These are phyloP conservation scores for Mortierella sp. DNA, from an alignment of 371 early-diverging fungal genomes.

Conservation along the genomic window DNA sequence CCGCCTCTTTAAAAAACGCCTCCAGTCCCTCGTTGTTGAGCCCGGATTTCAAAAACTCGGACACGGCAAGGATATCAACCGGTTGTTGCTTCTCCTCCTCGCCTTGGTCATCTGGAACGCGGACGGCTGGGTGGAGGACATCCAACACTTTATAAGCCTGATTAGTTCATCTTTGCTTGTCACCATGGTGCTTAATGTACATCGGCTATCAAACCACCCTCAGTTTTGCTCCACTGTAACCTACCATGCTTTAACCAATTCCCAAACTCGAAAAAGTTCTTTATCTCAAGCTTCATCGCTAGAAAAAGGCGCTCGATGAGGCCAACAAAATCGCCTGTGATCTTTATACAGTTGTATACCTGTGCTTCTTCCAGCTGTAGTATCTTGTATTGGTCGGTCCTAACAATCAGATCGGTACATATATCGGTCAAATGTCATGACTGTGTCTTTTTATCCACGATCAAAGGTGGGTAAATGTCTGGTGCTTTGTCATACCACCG, in stretches of 20 bases:
- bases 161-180: background rate
- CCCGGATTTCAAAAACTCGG: conserved; percentile 26
- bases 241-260: conserved; percentile 49
- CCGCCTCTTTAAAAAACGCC: conserved; percentile 17
- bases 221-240: no score
- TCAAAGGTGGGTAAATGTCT: no score
- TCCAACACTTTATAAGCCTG: conserved; percentile 21
- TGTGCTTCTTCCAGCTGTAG: conserved; percentile 13
- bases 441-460: background rate
- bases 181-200: no score
- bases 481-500: conserved; percentile 23
- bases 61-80: conserved; percentile 20
- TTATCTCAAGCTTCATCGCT: conserved; percentile 28
- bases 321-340: conserved; percentile 41
- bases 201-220: no score
- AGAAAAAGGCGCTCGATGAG: conserved; percentile 26
- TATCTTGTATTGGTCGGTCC: conserved; percentile 30
- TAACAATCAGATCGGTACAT: background rate
- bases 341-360: conserved; percentile 36
- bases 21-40: conserved; percentile 11
- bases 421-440: background rate
- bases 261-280: conserved; percentile 36
- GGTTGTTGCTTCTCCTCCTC: conserved; percentile 19
- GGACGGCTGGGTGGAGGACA: conserved; percentile 14
- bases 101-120: conserved; percentile 18